These are phyloP conservation scores for Pezicula radicicola DNA, from an alignment of 2,329 filamentous ascomycete species.

Conservation along the genomic window DNA sequence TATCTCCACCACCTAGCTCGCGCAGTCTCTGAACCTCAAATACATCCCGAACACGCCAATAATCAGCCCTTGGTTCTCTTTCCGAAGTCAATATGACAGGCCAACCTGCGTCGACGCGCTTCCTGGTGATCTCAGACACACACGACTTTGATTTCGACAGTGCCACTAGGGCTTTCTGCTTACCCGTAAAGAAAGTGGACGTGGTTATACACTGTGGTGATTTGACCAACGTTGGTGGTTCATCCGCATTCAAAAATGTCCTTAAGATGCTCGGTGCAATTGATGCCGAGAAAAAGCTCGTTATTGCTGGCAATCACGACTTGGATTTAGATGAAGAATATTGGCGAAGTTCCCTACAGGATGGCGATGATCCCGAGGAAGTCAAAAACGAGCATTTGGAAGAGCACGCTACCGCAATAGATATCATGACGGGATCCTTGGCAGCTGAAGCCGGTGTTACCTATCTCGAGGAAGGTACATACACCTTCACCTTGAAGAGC, in stretches of 20 bases:
- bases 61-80: too few relatives aligned
- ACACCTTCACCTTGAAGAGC: conserved; percentile 18
- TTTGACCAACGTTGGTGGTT: conserved; percentile 28
- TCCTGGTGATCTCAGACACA: conserved; percentile 18
- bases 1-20: too few relatives aligned
- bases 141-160: conserved; percentile 16
- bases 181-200: conserved; percentile 19
- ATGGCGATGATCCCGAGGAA: background rate
- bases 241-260: conserved; percentile 21
- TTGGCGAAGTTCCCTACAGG: background rate
- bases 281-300: conserved; percentile 54
- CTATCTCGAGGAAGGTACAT: conserved; percentile 21
- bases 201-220: conserved; percentile 36
- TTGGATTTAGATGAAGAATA: conserved; percentile 3
- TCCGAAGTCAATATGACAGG: too few relatives aligned
- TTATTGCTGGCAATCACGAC: conserved; percentile 63
- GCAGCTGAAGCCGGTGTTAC: conserved; percentile 15
- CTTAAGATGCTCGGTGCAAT: conserved; percentile 29
- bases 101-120: too few relatives aligned
- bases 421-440: conserved; percentile 10
- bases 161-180: conserved; percentile 8
- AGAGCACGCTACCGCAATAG: conserved; percentile 4
- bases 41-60: too few relatives aligned
- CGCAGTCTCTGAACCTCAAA: too few relatives aligned
- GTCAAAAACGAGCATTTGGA: conserved; percentile 8